Evolutionary conservation across 129 eudicot genomes (phyloP).

Genomic region (Artemisia annua): DNA sequence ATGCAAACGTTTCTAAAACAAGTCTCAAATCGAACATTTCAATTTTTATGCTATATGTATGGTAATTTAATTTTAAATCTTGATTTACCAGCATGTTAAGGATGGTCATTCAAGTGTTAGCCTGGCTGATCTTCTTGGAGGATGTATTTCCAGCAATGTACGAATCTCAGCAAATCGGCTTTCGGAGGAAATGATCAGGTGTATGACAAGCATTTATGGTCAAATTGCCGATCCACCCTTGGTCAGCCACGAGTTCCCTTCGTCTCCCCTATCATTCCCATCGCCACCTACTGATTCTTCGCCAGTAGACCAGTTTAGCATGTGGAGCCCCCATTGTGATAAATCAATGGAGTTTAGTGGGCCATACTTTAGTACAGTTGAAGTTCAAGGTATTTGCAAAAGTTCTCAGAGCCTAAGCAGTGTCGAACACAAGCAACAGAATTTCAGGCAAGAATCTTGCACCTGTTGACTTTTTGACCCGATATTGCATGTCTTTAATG

Average conservation of each 20-base stretch:
- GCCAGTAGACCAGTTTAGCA: constrained; percentile 37
- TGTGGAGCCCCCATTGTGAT: constrained; percentile 49
- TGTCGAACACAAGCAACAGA: constrained; percentile 55
- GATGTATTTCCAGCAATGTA: constrained; percentile 30
- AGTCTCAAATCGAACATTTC: not conserved
- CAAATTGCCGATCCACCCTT: constrained; percentile 74
- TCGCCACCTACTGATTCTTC: constrained; percentile 53
- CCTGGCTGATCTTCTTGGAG: constrained; percentile 52
- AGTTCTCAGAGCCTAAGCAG: constrained; percentile 40
- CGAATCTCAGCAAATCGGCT: constrained; percentile 60
- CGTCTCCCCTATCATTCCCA: constrained; percentile 58
- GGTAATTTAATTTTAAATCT: not conserved
- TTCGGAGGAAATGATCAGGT: constrained; percentile 85
- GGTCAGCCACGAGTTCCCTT: constrained; percentile 40
- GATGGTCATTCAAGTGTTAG: constrained; percentile 47
- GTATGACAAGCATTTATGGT: constrained; percentile 62
- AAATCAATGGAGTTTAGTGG: constrained; percentile 48
- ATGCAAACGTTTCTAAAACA: not conserved
- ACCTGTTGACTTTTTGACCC: not conserved
- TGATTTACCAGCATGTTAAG: constrained; percentile 43
- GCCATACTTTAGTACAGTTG: constrained; percentile 45
- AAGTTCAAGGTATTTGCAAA: constrained; percentile 56
- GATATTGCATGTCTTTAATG: constrained; percentile 3
- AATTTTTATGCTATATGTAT: not conserved
- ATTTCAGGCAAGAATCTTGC: constrained; percentile 48